Conservation (phyloP, 345 rosid species). For the Psidium friedrichsthalianum region DNA sequence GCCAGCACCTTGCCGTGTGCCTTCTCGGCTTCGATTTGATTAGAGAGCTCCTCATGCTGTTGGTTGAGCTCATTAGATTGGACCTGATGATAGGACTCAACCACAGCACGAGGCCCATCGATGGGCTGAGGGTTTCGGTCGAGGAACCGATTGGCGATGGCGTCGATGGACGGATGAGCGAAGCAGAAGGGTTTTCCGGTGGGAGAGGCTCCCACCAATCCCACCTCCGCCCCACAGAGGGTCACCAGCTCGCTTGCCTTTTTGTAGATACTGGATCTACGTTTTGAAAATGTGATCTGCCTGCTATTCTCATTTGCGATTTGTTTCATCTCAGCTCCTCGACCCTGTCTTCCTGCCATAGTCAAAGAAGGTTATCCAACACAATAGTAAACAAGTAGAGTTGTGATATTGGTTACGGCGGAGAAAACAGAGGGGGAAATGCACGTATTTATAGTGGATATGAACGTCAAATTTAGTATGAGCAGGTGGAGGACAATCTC, state of each 20-base stretch:
- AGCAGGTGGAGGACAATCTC: neutral
- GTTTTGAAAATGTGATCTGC: neutral
- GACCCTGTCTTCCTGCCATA: neutral
- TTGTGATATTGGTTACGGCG: neutral
- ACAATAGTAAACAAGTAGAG: neutral
- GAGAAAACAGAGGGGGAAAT: neutral
- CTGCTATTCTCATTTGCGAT: neutral
- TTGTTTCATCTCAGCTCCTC: neutral
- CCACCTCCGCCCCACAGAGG: neutral
- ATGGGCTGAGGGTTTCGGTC: neutral
- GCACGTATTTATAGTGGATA: neutral
- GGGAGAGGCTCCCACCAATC: neutral
- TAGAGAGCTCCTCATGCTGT: neutral
- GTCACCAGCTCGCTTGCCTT: neutral
- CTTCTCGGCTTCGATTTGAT: neutral
- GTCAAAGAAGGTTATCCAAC: neutral
- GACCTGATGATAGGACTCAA: neutral
- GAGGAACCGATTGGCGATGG: neutral
- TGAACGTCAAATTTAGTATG: neutral
- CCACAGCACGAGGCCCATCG: neutral
- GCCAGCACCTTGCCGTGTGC: neutral
- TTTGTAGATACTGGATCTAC: neutral
- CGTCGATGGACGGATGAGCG: neutral
- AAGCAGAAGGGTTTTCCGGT: neutral
- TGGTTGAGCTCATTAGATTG: neutral